Evolutionary conservation across 192 early-diverging fungal species (phyloP), one percentile per base, ranked within the genome.

Genomic region (Coemansia sp.): DNA sequence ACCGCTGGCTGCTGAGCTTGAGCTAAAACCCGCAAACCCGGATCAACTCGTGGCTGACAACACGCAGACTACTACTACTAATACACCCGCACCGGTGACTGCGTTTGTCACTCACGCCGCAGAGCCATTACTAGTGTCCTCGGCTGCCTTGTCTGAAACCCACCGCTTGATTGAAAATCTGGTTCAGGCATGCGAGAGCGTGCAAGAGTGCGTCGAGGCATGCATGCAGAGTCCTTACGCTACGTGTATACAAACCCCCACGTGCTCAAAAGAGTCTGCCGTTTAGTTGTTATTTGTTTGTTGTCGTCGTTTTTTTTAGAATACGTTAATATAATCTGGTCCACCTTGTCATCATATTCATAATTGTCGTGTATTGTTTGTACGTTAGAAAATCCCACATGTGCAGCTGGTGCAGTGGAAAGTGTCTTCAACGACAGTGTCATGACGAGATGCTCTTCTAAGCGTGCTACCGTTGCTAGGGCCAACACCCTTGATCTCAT

Each of bases 121-220:
- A 0, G 17, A 14, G 6, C 23, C 46, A 3, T 24, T 3, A 12
- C 0, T 24, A 12, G 12, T 15, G 23, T 7, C 38, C 18, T 22
- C 38, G 34, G 17, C 37, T 7, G 2, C 53, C 0, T 13, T 58
- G 15, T 15, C 56, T 2, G 42, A 34, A 46, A 58, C 42, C 30
- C 33, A 33, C 18, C 19, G 42, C 5, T 25, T 57, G 24, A 57
- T 58, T 14, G 41, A 57, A 9, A 50, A 27, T 3, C 62, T 64
- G 17, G 18, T 64, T 10, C 62, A 57, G 33, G 55, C 30, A 30
- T 64, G 62, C 38, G 54, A 53, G 15, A 22, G 23, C 18, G 62
- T 64, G 8, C 62, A 64, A 18, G 55, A 50, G 23, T 64, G 62
- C 27, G 62, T 64, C 1, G 48, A 64, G 24, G 54, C 54, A 0